phyloP scores from a whole-genome alignment of 164 flowering plant genomes.

The Dillenia turbinata region DNA sequence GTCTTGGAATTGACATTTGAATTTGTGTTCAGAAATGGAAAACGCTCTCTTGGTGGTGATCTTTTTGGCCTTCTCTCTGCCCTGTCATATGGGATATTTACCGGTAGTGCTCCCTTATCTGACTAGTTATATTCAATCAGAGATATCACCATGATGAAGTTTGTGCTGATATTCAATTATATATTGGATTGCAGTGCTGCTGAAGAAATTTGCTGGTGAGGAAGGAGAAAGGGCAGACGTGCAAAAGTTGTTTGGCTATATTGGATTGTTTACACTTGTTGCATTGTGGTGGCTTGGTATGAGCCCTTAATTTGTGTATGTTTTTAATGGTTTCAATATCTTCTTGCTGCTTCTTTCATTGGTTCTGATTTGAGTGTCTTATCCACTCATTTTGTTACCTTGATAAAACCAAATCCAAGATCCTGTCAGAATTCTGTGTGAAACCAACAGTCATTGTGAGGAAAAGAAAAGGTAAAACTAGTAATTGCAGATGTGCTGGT shows the following conservation, averaged over 20 bases:
- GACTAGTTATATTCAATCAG: not conserved
- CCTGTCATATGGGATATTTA: constrained; percentile 83
- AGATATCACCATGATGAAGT: not conserved
- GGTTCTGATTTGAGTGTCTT: no score
- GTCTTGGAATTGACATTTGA: constrained; percentile 26
- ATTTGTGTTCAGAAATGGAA: constrained; percentile 51
- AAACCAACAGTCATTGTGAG: no score
- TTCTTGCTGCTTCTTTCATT: no score
- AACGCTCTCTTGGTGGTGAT: constrained; percentile 94
- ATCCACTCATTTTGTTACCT: no score
- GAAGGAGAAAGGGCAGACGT: constrained; percentile 92
- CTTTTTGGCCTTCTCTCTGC: constrained; percentile 97
- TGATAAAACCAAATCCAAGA: no score
- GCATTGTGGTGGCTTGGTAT: constrained; percentile 99
- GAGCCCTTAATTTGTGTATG: constrained; percentile 7
- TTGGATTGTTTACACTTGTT: constrained; percentile 89
- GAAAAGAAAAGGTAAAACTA: no score
- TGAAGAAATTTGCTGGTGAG: constrained; percentile 87
- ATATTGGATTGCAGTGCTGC: constrained; percentile 60
- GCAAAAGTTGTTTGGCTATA: constrained; percentile 93
- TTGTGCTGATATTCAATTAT: constrained; percentile 1
- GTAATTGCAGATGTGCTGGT: no score
- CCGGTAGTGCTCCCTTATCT: constrained; percentile 46
- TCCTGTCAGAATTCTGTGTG: no score
- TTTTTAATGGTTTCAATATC: no score